A percentile compares a stretch with the other conserved stretches of the same genome.
Evolutionary conservation across 2,329 filamentous ascomycete genomes (phyloP).

Genomic region (Botrytis byssoidea): DNA sequence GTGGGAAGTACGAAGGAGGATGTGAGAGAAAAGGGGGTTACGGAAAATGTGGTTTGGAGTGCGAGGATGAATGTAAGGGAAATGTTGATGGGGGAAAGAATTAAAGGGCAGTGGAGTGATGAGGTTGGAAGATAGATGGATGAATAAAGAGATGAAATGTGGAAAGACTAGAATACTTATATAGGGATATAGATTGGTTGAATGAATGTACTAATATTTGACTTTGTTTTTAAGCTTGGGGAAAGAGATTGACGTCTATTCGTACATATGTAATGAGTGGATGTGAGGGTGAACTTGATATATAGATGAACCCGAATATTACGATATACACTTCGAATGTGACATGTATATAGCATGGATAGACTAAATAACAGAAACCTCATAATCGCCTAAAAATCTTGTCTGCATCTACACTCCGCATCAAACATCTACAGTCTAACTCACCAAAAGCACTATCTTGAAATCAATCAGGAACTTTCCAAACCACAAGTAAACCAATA

Average conservation of each 20-base stretch:
- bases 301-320: background rate
- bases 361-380: rapidly evolving
- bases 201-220: background rate
- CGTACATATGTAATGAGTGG: rapidly evolving
- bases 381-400: background rate
- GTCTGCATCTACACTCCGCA: background rate
- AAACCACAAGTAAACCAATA: too few relatives aligned
- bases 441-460: too few relatives aligned
- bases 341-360: rapidly evolving
- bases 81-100: constrained; percentile 12
- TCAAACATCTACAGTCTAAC: background rate
- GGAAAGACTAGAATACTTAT: background rate
- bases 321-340: rapidly evolving
- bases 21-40: constrained; percentile 14
- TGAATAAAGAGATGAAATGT: background rate
- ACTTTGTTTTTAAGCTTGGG: background rate
- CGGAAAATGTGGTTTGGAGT: constrained; percentile 21
- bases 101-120: constrained; percentile 16
- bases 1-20: background rate
- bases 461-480: too few relatives aligned
- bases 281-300: background rate
- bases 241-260: rapidly evolving
- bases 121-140: background rate
- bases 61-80: constrained; percentile 17
- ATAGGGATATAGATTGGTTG: background rate